These are phyloP conservation scores for Fragaria nilgerrensis DNA, from an alignment of 306 rosid species.

Conservation along the genomic window DNA sequence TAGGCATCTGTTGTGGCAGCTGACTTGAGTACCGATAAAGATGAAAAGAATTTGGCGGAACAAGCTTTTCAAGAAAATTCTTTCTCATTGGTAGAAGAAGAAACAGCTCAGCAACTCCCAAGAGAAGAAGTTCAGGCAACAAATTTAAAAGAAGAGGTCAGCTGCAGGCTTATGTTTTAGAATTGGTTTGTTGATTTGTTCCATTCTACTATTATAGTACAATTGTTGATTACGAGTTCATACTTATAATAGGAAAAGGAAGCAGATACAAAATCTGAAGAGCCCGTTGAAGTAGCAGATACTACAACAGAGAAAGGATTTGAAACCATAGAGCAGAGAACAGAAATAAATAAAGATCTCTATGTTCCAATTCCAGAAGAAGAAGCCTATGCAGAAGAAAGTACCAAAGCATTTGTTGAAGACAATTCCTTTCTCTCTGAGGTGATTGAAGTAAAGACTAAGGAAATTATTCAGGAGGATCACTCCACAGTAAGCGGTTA, in stretches of 20 bases:
- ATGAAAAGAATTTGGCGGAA: conserved; percentile 13
- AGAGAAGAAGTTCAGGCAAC: conserved; percentile 13
- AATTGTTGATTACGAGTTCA: background rate
- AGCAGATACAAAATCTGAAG: conserved; percentile 16
- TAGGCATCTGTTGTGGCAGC: conserved; percentile 24
- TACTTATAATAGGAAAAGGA: conserved; percentile 21
- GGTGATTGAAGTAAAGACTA: conserved; percentile 9
- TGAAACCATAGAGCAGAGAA: conserved; percentile 15
- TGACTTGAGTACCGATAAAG: conserved; percentile 15
- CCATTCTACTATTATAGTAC: background rate
- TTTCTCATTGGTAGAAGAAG: conserved; percentile 10
- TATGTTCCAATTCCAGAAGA: conserved; percentile 14
- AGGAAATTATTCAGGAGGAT: conserved; percentile 8
- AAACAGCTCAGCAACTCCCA: conserved; percentile 13
- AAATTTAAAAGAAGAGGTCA: conserved; percentile 25
- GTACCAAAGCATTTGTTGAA: conserved; percentile 7
- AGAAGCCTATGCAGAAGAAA: conserved; percentile 8
- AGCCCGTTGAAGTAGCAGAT: conserved; percentile 18
- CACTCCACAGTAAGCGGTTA: background rate
- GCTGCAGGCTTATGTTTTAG: background rate
- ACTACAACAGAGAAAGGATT: conserved; percentile 10
- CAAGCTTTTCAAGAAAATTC: conserved; percentile 10
- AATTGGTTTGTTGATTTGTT: conserved; percentile 1
- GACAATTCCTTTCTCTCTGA: conserved; percentile 5
- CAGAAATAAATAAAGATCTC: conserved; percentile 11